phyloP scores from a whole-genome alignment of 805 yeast species.

The Yarrowia phangngaensis region DNA sequence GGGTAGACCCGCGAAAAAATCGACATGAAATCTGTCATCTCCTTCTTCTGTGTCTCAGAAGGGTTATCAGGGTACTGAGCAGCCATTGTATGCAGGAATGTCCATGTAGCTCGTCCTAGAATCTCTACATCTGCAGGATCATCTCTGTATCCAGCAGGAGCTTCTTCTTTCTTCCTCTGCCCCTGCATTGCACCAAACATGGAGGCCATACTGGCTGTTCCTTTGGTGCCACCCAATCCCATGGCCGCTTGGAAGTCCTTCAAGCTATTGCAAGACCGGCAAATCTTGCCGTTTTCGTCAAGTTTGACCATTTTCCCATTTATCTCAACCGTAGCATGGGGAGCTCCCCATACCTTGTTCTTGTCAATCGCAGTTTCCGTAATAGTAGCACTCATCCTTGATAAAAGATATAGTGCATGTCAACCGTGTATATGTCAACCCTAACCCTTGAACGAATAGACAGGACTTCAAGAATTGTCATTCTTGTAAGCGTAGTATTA shows the following conservation, averaged over 20 bases:
- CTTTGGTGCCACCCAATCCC: constrained; percentile 29
- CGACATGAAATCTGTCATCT: constrained; percentile 63
- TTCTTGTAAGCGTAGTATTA: no score
- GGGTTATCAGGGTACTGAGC: constrained; percentile 82
- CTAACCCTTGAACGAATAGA: no score
- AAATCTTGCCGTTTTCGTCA: constrained; percentile 42
- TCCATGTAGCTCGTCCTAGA: constrained; percentile 88
- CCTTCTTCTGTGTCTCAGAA: constrained; percentile 55
- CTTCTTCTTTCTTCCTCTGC: constrained; percentile 27
- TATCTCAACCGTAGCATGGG: constrained; percentile 21
- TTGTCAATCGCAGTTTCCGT: constrained; percentile 5
- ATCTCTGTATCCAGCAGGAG: constrained; percentile 43
- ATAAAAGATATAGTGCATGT: no score
- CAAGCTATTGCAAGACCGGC: constrained; percentile 84
- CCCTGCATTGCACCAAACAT: constrained; percentile 29
- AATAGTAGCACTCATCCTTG: neutral
- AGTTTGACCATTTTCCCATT: constrained; percentile 23
- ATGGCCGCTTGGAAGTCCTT: constrained; percentile 72
- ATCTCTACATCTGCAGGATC: constrained; percentile 84
- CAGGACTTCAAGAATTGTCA: no score
- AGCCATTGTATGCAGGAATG: constrained; percentile 82
- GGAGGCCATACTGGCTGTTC: constrained; percentile 32
- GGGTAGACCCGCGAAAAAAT: constrained; percentile 82
- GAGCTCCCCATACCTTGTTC: constrained; percentile 24
- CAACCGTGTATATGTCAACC: no score